Evolutionary conservation across 2,329 filamentous ascomycete species (phyloP).

Genomic region (Dendrostoma leiphaemia): DNA sequence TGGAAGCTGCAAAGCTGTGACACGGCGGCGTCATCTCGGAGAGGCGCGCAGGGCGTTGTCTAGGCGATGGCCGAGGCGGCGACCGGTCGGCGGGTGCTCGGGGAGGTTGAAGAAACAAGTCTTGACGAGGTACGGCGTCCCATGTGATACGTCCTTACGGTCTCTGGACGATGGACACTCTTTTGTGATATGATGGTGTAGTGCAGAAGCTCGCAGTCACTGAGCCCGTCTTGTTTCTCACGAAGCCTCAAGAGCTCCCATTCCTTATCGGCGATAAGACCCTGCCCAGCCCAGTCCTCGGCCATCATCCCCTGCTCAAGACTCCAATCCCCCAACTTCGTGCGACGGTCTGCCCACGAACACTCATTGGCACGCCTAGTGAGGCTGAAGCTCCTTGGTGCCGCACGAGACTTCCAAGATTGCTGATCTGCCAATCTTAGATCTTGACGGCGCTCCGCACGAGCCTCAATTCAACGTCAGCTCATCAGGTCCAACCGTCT

Average conservation of each 20-base stretch:
- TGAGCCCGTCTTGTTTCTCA: not conserved
- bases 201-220: not conserved
- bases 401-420: not conserved
- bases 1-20: constrained; percentile 49
- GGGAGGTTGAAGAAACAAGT: constrained; percentile 54
- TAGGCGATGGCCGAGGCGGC: constrained; percentile 33
- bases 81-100: constrained; percentile 49
- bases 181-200: not conserved
- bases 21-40: constrained; percentile 57
- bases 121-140: constrained; percentile 53
- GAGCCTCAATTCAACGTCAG: constrained; percentile 20
- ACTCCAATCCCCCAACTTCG: constrained; percentile 12
- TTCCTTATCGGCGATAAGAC: constrained; percentile 8
- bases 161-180: not conserved
- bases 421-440: constrained; percentile 20
- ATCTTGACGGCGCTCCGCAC: constrained; percentile 27
- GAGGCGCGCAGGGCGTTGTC: too few species aligned
- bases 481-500: not conserved
- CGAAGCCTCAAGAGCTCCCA: constrained; percentile 1
- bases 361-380: not conserved
- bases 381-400: constrained; percentile 4
- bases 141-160: not conserved
- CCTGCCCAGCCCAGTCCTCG: too few species aligned
- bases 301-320: constrained; percentile 1
- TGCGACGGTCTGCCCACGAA: not conserved